Conservation (phyloP, 2,329 filamentous ascomycete genomes). For the Neurospora crassa region DNA sequence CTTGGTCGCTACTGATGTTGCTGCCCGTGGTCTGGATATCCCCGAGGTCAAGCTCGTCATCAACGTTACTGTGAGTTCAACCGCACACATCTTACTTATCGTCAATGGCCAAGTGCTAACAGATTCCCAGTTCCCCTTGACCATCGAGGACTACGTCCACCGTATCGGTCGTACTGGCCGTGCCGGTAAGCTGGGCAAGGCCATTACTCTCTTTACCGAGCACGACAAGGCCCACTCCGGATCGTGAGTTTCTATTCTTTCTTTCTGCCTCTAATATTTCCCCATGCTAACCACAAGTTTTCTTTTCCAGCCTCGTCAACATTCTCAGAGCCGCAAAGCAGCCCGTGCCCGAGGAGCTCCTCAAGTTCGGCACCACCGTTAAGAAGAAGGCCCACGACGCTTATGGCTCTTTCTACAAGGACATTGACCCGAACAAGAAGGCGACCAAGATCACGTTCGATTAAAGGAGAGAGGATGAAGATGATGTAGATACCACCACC, state of each 20-base stretch:
- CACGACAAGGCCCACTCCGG: conserved; percentile 89
- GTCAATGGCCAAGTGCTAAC: conserved; percentile 13
- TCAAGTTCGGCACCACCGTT: conserved; percentile 95
- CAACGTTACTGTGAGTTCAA: conserved; percentile 62
- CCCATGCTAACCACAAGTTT: conserved; percentile 12
- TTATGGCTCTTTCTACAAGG: conserved; percentile 93
- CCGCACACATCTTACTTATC: neutral
- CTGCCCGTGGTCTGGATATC: conserved; percentile 88
- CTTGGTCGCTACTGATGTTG: conserved; percentile 91
- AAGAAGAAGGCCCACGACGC: conserved; percentile 98
- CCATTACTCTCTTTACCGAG: conserved; percentile 90
- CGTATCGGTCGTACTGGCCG: conserved; percentile 91
- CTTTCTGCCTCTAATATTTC: neutral
- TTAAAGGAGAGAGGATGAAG: conserved; percentile 18
- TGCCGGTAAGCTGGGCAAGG: conserved; percentile 78
- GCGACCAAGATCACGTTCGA: conserved; percentile 92
- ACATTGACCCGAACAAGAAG: conserved; percentile 72
- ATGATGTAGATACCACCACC: neutral
- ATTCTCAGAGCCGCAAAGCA: conserved; percentile 91
- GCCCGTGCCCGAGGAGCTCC: conserved; percentile 75
- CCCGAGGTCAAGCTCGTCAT: conserved; percentile 90
- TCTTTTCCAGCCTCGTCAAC: conserved; percentile 63
- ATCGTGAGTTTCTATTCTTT: conserved; percentile 49
- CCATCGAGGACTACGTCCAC: conserved; percentile 95
- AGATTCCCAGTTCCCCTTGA: conserved; percentile 63